A percentile compares a stretch with the other conserved stretches of the same genome.
Conservation (phyloP, 352 stramenopile species). For the Phytophthora constricta region DNA sequence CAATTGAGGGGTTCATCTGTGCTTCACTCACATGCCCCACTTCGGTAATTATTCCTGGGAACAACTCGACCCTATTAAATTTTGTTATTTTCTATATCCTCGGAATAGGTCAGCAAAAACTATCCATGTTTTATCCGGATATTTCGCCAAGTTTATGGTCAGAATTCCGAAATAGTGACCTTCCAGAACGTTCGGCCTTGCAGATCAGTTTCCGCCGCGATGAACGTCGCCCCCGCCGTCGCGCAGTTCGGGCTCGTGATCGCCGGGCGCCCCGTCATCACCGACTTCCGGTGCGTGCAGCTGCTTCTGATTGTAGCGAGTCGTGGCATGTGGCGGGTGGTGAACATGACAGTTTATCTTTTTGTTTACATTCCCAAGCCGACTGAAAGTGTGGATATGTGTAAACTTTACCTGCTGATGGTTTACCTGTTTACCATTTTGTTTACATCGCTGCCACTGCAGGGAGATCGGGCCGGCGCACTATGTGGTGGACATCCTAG, state of each 20-base stretch:
- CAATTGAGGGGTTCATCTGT: too few species aligned
- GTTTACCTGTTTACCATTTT: conserved; percentile 1
- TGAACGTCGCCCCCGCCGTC: conserved; percentile 35
- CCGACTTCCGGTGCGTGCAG: conserved; percentile 54
- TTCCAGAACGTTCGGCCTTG: not conserved
- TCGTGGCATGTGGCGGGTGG: not conserved
- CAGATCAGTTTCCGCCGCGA: conserved; percentile 1
- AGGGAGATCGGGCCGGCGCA: conserved; percentile 71
- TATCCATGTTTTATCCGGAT: too few species aligned
- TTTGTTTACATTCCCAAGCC: not conserved
- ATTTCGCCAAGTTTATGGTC: too few species aligned
- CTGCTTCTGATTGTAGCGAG: not conserved
- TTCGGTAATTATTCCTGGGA: too few species aligned
- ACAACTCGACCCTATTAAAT: too few species aligned
- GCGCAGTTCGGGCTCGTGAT: conserved; percentile 75
- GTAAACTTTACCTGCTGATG: not conserved
- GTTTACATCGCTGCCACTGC: too few species aligned
- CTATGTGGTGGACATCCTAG: conserved; percentile 66
- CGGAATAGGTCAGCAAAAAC: too few species aligned
- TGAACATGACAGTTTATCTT: not conserved
- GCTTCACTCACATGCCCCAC: too few species aligned
- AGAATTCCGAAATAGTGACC: too few species aligned
- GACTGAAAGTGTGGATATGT: not conserved
- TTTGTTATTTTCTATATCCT: too few species aligned
- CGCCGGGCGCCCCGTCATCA: conserved; percentile 66